Percentiles rank a stretch among this genome's conserved stretches.
Evolutionary conservation across 192 early-diverging fungal genomes (phyloP).

Genomic region (Linnemannia schmuckeri): DNA sequence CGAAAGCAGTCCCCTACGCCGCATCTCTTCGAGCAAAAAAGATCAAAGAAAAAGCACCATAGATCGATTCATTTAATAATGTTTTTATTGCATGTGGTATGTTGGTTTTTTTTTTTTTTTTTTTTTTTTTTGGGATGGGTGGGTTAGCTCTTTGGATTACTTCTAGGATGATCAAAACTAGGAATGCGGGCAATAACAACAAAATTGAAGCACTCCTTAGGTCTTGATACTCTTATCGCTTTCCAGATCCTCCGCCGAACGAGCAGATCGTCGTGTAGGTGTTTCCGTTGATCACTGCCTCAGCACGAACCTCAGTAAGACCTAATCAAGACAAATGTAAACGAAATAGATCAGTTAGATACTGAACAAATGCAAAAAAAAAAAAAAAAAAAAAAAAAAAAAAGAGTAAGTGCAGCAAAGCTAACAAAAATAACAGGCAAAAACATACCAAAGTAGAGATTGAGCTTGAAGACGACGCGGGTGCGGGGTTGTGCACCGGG

Average conservation of each 20-base stretch:
- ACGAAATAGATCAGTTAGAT: constrained; percentile 6
- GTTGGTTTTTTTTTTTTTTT: neutral
- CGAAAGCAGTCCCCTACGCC: too few species aligned
- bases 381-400: neutral
- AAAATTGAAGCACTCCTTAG: neutral
- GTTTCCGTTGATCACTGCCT: constrained; percentile 63
- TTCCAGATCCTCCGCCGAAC: constrained; percentile 52
- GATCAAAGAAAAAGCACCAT: too few species aligned
- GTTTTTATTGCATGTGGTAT: constrained; percentile 1
- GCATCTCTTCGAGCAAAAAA: too few species aligned
- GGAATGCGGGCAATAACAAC: neutral
- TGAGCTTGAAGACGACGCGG: constrained; percentile 55
- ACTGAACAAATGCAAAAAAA: neutral
- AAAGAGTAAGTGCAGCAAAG: too few species aligned
- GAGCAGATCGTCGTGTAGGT: constrained; percentile 62
- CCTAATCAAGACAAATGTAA: constrained; percentile 31
- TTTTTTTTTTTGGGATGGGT: neutral
- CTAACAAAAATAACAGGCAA: neutral
- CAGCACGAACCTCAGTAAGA: constrained; percentile 63
- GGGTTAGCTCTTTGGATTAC: neutral
- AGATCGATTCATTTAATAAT: neutral
- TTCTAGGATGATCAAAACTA: neutral
- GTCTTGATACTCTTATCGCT: neutral
- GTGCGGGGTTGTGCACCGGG: constrained; percentile 52
- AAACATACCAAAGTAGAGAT: constrained; percentile 45